Conservation (phyloP, 2,329 filamentous ascomycete species). For the Fusarium sp. region DNA sequence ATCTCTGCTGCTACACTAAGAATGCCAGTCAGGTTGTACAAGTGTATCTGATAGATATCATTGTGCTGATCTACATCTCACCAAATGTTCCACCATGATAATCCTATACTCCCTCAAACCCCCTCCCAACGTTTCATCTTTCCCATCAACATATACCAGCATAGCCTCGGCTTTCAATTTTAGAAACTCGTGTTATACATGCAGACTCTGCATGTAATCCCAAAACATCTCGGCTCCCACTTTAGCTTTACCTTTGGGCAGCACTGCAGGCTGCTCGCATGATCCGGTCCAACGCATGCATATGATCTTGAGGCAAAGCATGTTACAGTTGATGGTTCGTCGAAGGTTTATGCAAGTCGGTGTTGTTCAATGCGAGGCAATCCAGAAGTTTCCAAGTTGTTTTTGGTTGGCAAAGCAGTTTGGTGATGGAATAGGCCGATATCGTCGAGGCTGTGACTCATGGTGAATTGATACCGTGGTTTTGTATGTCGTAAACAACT, state of each 20-base stretch:
- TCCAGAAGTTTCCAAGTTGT: conserved; percentile 9
- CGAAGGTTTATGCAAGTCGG: conserved; percentile 20
- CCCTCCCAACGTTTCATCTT: neutral
- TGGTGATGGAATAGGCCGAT: neutral
- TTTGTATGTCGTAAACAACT: neutral
- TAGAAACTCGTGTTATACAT: conserved; percentile 2
- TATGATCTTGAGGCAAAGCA: conserved; percentile 10
- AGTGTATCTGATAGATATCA: conserved; percentile 1
- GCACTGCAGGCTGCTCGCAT: conserved; percentile 27
- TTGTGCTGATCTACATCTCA: conserved; percentile 8
- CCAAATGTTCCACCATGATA: neutral
- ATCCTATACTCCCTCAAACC: neutral
- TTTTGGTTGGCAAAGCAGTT: neutral
- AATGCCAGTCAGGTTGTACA: conserved; percentile 1
- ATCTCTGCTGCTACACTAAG: neutral
- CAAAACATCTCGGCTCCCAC: conserved; percentile 7
- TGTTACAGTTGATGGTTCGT: conserved; percentile 8
- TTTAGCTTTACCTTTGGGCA: conserved; percentile 17
- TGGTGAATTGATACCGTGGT: neutral
- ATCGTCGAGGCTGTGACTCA: conserved; percentile 20
- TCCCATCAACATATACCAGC: neutral
- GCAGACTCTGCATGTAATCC: conserved; percentile 12
- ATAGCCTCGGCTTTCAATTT: neutral
- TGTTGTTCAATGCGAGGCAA: conserved; percentile 17
- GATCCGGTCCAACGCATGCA: conserved; percentile 15